Evolutionary conservation across 2,329 filamentous ascomycete genomes (phyloP).

Genomic region (Fusarium stilboides): DNA sequence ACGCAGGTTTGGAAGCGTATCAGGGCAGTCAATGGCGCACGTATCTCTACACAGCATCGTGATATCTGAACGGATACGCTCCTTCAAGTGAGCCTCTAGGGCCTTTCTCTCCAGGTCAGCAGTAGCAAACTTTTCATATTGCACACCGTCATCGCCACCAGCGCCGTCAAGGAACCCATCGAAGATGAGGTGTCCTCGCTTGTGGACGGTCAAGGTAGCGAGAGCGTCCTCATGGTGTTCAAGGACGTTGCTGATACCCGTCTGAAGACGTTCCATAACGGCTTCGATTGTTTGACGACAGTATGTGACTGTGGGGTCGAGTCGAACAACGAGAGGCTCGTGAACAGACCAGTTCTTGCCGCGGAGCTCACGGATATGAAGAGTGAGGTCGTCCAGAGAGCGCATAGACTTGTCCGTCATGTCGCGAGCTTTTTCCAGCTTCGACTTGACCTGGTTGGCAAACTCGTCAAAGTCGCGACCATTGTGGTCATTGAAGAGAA

Average conservation of each 20-base stretch:
- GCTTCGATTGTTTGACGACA: slow-evolving; percentile 63
- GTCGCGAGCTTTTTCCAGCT: slow-evolving; percentile 57
- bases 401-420: slow-evolving; percentile 59
- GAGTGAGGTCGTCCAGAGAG: slow-evolving; percentile 63
- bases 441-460: slow-evolving; percentile 56
- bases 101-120: slow-evolving; percentile 57
- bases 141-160: slow-evolving; percentile 54
- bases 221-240: slow-evolving; percentile 63
- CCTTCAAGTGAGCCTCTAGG: slow-evolving; percentile 59
- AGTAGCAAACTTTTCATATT: slow-evolving; percentile 52
- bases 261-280: slow-evolving; percentile 66
- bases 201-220: slow-evolving; percentile 63
- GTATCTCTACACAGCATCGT: slow-evolving; percentile 67
- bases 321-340: slow-evolving; percentile 62
- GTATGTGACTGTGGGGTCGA: slow-evolving; percentile 60
- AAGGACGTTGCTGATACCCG: slow-evolving; percentile 65
- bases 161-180: slow-evolving; percentile 50
- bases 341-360: slow-evolving; percentile 63
- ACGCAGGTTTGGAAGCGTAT: slow-evolving; percentile 49
- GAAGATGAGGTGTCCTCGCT: slow-evolving; percentile 66
- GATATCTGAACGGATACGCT: slow-evolving; percentile 64
- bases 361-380: slow-evolving; percentile 63
- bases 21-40: slow-evolving; percentile 58
- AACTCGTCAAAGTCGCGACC: slow-evolving; percentile 63
- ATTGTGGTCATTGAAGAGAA: slow-evolving; percentile 62